Percentiles rank a stretch among this genome's conserved stretches.
Conservation (phyloP, 441 rosid genomes). For the Pelargonium exstipulatum region DNA sequence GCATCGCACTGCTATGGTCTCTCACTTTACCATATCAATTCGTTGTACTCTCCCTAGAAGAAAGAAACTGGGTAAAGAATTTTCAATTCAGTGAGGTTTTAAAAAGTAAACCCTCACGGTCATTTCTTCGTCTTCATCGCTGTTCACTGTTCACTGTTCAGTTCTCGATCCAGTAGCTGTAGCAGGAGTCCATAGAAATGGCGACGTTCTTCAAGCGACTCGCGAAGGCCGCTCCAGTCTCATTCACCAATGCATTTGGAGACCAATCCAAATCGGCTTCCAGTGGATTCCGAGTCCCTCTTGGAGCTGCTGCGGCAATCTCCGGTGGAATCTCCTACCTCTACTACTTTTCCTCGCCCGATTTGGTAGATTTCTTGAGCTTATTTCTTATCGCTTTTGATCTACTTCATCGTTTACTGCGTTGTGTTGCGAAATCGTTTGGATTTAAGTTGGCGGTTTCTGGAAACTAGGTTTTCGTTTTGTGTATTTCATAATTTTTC, state of each 20-base stretch:
- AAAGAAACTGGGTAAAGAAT: neutral
- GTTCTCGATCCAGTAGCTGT: neutral
- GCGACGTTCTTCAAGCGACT: constrained; percentile 66
- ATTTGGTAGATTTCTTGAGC: constrained; percentile 42
- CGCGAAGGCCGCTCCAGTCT: constrained; percentile 45
- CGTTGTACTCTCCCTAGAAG: neutral
- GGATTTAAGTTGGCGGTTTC: neutral
- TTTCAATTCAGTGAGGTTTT: neutral
- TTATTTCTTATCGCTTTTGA: constrained; percentile 9
- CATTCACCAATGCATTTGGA: constrained; percentile 35
- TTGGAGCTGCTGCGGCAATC: constrained; percentile 69
- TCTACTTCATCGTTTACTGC: neutral
- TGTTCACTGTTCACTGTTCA: neutral
- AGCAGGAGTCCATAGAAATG: constrained; percentile 30
- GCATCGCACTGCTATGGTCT: too few relatives aligned
- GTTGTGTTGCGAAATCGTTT: constrained; percentile 7
- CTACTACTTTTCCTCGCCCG: constrained; percentile 50
- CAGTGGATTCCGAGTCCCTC: constrained; percentile 43
- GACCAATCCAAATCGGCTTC: constrained; percentile 38
- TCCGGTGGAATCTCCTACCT: constrained; percentile 76
- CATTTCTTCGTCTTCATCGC: neutral
- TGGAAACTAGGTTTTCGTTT: neutral
- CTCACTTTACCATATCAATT: neutral
- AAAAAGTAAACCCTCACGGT: neutral
- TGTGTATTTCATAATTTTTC: neutral